Conservation (phyloP, 345 rosid species). For the Ceriops tagal region DNA sequence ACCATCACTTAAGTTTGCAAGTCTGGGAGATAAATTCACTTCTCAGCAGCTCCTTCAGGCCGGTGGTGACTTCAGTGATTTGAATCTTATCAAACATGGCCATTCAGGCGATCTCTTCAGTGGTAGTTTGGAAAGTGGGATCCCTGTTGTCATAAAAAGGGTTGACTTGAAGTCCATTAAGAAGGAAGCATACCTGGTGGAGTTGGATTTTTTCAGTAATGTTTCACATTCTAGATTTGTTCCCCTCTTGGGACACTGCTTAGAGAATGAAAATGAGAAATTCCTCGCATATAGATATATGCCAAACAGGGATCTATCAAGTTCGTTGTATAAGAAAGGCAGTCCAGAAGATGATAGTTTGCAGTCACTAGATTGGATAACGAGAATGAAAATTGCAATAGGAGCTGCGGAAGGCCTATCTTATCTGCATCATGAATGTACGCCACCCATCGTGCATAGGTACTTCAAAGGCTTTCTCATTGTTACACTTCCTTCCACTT, state of each 20-base stretch:
- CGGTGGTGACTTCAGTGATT: conserved; percentile 59
- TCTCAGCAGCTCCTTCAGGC: conserved; percentile 74
- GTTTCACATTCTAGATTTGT: conserved; percentile 73
- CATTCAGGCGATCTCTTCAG: conserved; percentile 88
- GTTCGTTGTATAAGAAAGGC: conserved; percentile 63
- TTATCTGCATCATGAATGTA: conserved; percentile 88
- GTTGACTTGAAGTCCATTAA: conserved; percentile 47
- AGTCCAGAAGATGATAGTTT: conserved; percentile 60
- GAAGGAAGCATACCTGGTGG: conserved; percentile 58
- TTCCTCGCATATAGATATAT: conserved; percentile 73
- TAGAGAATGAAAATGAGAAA: conserved; percentile 80
- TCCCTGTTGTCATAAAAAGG: conserved; percentile 64
- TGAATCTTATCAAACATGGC: conserved; percentile 77
- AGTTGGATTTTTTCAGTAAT: conserved; percentile 78
- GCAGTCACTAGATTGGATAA: conserved; percentile 95
- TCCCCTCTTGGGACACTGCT: conserved; percentile 78
- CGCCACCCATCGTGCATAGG: conserved; percentile 91
- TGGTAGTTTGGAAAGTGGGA: conserved; percentile 60
- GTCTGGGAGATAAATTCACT: conserved; percentile 67
- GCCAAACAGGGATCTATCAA: conserved; percentile 83
- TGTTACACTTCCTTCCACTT: background rate
- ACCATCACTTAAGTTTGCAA: conserved; percentile 47
- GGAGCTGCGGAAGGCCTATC: conserved; percentile 93
- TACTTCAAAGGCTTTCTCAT: conserved; percentile 21
- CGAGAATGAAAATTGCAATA: conserved; percentile 86